Evolutionary conservation across 2,329 filamentous ascomycete species (phyloP), one percentile per base, ranked within the genome.

Genomic region (Colletotrichum eleusines): DNA sequence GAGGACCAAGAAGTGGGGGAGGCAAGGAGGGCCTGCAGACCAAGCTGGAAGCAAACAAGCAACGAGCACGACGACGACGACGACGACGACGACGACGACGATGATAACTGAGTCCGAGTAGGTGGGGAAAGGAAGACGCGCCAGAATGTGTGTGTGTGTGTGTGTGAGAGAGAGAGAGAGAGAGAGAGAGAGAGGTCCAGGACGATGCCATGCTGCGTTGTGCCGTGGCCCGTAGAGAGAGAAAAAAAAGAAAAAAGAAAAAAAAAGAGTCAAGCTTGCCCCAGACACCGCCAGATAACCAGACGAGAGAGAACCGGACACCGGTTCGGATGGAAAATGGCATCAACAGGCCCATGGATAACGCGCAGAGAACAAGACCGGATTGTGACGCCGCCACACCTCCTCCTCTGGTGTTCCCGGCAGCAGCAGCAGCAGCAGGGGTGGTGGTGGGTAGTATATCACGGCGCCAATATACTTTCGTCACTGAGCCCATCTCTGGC

Each of bases 311-410:
- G 42, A 58, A 26, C 23, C 57, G n/a, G n/a, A 12, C 28, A 20
- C 55, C 38, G 28, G 58, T 38, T 8, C 58, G 18, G 44, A 65
- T 54, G 1, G 12, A 40, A 35, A 40, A 51, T 38, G 38, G 40
- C 58, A 61, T 61, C 28, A 44, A 6, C 51, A n/a, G 20, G 28
- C 23, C 14, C 31, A 54, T 54, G 51, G 51, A 54, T 23, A 35
- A 54, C 28, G 20, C 51, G 51, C 31, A 35, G 31, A 54, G 51
- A 54, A 35, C 35, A 46, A 64, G 42, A 69, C 33, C 61, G 66
- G 44, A 69, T 53, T 58, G 66, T 69, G 54, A 69, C 54, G 61
- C 65, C n/a, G 58, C 40, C 62, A 42, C 40, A 16, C 12, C 0
- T 14, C 14, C 40, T 2, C 4, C 11, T 16, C 40, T 4, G 31